Conservation (phyloP, 139 green algal genomes). For the Prasinococcaceae sp. region DNA sequence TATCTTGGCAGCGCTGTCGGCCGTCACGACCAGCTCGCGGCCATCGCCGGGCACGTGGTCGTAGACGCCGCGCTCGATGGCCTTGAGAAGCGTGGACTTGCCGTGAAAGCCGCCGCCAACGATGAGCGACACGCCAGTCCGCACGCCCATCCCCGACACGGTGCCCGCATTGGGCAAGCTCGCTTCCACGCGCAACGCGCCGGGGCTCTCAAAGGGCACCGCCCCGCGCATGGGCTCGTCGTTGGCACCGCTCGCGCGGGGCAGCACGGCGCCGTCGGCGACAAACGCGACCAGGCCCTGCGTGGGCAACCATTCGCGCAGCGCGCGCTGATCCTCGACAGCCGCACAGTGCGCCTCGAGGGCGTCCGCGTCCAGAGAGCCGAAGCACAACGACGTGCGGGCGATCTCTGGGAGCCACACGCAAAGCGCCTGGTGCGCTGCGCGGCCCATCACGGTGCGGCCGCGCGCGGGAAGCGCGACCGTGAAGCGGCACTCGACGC, state of each 20-base stretch:
- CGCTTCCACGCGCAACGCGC: conserved; percentile 26
- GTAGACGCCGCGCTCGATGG: conserved; percentile 49
- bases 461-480: conserved; percentile 49
- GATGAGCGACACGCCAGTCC: conserved; percentile 47
- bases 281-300: conserved; percentile 47
- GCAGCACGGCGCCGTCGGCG: conserved; percentile 41
- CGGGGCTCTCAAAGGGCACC: conserved; percentile 29
- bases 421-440: conserved; percentile 33
- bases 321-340: conserved; percentile 39
- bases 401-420: conserved; percentile 34
- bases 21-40: conserved; percentile 42
- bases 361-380: conserved; percentile 10
- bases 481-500: conserved; percentile 52
- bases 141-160: conserved; percentile 43
- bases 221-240: conserved; percentile 34
- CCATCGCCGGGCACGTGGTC: conserved; percentile 53
- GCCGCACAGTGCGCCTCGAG: conserved; percentile 30
- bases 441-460: conserved; percentile 37
- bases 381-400: conserved; percentile 18
- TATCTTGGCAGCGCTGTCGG: conserved; percentile 37
- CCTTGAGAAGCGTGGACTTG: conserved; percentile 51
- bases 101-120: conserved; percentile 55
- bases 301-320: conserved; percentile 25
- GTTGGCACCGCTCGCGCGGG: conserved; percentile 25
- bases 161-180: conserved; percentile 30